Evolutionary conservation across 2,329 filamentous ascomycete genomes (phyloP), one percentile per base, ranked within the genome.

Genomic region (Aspergillus udagawae): DNA sequence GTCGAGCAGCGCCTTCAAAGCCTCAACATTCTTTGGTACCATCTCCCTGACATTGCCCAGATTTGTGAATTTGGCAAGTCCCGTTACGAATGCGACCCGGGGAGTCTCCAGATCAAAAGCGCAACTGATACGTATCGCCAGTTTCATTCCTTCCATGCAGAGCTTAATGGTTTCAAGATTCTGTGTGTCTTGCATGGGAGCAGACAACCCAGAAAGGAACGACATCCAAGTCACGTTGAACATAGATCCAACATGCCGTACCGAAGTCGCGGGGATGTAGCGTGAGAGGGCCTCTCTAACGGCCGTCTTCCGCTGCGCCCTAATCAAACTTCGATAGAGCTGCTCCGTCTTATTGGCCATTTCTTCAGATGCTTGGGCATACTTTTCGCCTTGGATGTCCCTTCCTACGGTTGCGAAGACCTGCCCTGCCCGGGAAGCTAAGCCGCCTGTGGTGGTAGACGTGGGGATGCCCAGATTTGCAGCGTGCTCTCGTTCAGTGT

Each of bases 221-320:
- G 93, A 96, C 93, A 97, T 99, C 94, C 94, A 99, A 0, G 92
- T 95, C 25, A 96, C 92, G 67, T 96, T 92, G 70, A 99, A 97
- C 94, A 99, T 99, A 0, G 94, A 92, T 0, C 94, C 94, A 51
- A 97, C 90, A 72, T 99, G 94, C 66, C 91, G 93, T 72, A 91
- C 92, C 0, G 92, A 97, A 1, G 91, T 94, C 3, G 94, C 94
- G 1, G 91, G 90, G 54, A 99, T 95, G 74, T 94, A 99, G 56
- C 79, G 86, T 76, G 81, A 87, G 67, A 74, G 75, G n/a, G 78
- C 86, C 77, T 71, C 83, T 72, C 89, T 88, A 45, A 89, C 79
- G 1, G 90, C 86, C 58, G 90, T 94, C 67, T 86, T 88, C 51
- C 90, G 87, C 73, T 99, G 94, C 52, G 91, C 92, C 67, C 91